Conservation (phyloP, 441 rosid genomes). For the Brassica hybrid region DNA sequence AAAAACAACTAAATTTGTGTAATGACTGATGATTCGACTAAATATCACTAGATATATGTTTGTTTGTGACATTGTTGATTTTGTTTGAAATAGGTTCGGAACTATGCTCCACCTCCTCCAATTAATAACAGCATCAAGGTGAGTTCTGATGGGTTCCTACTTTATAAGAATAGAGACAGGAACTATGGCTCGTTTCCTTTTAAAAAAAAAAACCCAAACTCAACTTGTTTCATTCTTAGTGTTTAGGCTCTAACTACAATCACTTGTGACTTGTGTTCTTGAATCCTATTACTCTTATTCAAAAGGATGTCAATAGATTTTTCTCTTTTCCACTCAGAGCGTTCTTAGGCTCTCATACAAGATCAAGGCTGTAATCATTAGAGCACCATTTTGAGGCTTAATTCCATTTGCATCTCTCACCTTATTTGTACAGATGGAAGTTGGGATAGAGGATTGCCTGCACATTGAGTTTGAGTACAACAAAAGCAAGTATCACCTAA, state of each 20-base stretch:
- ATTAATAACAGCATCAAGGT: conserved; percentile 93
- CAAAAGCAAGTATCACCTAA: conserved; percentile 96
- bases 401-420: too few relatives aligned
- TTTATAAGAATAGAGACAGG: neutral
- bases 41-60: neutral
- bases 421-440: too few relatives aligned
- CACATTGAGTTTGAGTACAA: conserved; percentile 96
- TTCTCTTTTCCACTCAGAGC: too few relatives aligned
- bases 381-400: too few relatives aligned
- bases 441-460: conserved; percentile 25
- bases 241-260: neutral
- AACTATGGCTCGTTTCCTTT: neutral
- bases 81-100: conserved; percentile 62
- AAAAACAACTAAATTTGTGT: neutral
- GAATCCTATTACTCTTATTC: too few relatives aligned
- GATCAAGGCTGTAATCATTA: too few relatives aligned
- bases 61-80: conserved; percentile 23
- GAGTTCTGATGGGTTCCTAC: conserved; percentile 23
- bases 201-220: too few relatives aligned
- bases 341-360: too few relatives aligned
- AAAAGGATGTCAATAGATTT: too few relatives aligned
- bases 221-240: neutral
- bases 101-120: conserved; percentile 70
- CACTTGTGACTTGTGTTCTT: conserved; percentile 1
- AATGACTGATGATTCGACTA: neutral